These are phyloP conservation scores for Chaetomidium leptoderma DNA, from an alignment of 495 filamentous ascomycete species.

Conservation along the genomic window DNA sequence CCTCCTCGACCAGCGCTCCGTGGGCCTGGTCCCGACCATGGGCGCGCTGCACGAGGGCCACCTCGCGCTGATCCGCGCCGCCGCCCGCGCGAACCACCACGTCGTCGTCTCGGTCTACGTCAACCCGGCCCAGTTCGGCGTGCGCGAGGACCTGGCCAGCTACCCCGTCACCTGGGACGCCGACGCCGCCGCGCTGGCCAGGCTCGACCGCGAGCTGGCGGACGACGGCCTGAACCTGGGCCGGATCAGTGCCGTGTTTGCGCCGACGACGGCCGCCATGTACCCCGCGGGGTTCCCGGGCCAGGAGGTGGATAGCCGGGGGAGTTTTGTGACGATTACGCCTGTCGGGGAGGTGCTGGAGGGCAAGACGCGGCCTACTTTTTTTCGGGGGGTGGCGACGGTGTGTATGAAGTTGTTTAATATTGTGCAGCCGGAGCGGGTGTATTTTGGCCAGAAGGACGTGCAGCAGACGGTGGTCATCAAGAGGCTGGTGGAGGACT, in stretches of 20 bases:
- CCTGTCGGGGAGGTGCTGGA: constrained; percentile 77
- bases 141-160: constrained; percentile 77
- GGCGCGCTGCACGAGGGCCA: constrained; percentile 92
- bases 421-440: constrained; percentile 76
- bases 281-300: constrained; percentile 80
- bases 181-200: constrained; percentile 62
- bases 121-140: constrained; percentile 94
- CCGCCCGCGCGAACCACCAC: constrained; percentile 75
- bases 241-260: constrained; percentile 75
- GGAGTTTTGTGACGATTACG: constrained; percentile 91
- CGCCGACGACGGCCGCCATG: constrained; percentile 76
- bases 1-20: constrained; percentile 60
- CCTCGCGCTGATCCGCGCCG: constrained; percentile 77
- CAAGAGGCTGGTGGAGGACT: constrained; percentile 78
- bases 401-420: constrained; percentile 98
- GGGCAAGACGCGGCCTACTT: constrained; percentile 82
- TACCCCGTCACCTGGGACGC: constrained; percentile 89
- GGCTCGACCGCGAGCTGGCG: constrained; percentile 68
- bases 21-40: constrained; percentile 95
- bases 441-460: constrained; percentile 98
- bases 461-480: constrained; percentile 94
- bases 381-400: constrained; percentile 93
- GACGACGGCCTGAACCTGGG: constrained; percentile 53
- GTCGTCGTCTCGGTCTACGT: constrained; percentile 90
- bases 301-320: constrained; percentile 69